Evolutionary conservation across 2,329 filamentous ascomycete genomes (phyloP).

Genomic region (Colletotrichum viniferum): DNA sequence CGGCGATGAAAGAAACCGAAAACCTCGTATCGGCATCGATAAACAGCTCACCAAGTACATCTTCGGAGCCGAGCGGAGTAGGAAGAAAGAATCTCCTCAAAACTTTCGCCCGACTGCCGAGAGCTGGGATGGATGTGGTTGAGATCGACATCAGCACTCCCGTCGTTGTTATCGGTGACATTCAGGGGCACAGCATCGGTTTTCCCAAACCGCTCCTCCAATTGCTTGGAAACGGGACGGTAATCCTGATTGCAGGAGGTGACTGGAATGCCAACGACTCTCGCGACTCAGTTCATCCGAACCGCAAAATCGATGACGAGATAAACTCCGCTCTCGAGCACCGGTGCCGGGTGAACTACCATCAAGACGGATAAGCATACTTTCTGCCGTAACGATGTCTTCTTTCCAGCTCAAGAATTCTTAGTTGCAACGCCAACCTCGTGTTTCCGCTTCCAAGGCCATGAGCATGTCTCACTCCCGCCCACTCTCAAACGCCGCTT

Average conservation of each 20-base stretch:
- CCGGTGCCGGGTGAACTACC: neutral
- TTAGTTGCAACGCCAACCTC: neutral
- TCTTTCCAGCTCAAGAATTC: neutral
- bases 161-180: neutral
- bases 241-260: neutral
- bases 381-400: neutral
- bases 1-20: neutral
- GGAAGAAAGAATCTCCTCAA: neutral
- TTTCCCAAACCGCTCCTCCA: neutral
- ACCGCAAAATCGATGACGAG: neutral
- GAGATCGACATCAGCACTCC: neutral
- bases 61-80: neutral
- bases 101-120: neutral
- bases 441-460: neutral
- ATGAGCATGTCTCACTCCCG: neutral
- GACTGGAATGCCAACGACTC: neutral
- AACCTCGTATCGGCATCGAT: neutral
- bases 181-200: neutral
- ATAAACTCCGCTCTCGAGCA: neutral
- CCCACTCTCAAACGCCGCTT: neutral
- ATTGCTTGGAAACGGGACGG: neutral
- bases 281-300: neutral
- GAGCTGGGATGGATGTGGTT: neutral
- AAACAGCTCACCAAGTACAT: neutral
- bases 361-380: neutral